Conservation (phyloP, 2,329 filamentous ascomycete genomes). For the Colletotrichum plurivorum region DNA sequence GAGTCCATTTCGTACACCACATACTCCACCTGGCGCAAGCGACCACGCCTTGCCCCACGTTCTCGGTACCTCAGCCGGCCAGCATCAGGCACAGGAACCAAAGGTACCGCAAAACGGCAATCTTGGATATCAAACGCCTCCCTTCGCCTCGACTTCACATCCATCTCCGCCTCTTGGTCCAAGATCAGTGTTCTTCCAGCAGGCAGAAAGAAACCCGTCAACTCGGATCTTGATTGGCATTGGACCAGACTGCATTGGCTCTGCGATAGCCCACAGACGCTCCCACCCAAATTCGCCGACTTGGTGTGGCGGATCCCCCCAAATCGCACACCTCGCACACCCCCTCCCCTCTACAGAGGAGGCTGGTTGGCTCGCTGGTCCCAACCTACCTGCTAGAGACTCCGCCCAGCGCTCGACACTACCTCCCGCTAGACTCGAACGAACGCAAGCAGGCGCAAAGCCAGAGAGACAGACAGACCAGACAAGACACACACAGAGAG, state of each 20-base stretch:
- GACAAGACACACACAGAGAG: too few relatives aligned
- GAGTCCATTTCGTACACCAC: neutral
- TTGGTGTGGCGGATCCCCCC: constrained; percentile 35
- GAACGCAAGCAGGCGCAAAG: constrained; percentile 39
- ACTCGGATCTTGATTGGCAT: constrained; percentile 37
- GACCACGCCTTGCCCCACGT: neutral
- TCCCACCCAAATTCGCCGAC: constrained; percentile 40
- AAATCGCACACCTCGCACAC: constrained; percentile 12
- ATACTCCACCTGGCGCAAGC: neutral
- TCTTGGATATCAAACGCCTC: neutral
- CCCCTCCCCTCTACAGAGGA: constrained; percentile 1
- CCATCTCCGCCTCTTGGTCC: neutral
- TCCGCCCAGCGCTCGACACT: constrained; percentile 36
- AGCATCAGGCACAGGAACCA: constrained; percentile 1
- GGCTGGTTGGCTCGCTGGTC: constrained; percentile 31
- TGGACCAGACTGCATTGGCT: constrained; percentile 36
- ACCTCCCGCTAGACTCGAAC: constrained; percentile 35
- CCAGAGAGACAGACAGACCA: neutral
- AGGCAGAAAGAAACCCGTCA: constrained; percentile 22
- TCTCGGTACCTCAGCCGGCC: constrained; percentile 27
- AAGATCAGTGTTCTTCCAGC: constrained; percentile 1
- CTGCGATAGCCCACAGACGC: constrained; percentile 38
- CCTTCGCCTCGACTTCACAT: too few relatives aligned
- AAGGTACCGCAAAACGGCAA: constrained; percentile 10
- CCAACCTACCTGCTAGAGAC: constrained; percentile 27